Conservation (phyloP, 75 land plant genomes). For the Cryptomeria japonica region DNA sequence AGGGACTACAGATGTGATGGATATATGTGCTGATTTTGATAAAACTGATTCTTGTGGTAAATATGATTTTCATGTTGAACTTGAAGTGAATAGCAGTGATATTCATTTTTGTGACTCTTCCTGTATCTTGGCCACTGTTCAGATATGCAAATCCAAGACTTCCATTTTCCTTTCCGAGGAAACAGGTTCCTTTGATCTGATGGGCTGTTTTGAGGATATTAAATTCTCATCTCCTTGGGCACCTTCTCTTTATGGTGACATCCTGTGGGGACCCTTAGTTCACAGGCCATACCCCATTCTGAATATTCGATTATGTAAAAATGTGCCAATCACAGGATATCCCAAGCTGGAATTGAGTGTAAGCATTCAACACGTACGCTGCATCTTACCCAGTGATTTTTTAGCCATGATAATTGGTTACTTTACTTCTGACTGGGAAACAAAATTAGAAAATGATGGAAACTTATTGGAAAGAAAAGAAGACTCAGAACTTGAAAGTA, state of each 20-base stretch:
- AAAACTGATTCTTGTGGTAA: background rate
- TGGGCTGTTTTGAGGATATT: constrained; percentile 38
- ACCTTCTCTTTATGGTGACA: constrained; percentile 19
- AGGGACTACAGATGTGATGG: background rate
- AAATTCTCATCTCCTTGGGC: constrained; percentile 48
- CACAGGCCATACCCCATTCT: constrained; percentile 36
- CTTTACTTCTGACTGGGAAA: constrained; percentile 59
- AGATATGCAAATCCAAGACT: constrained; percentile 22
- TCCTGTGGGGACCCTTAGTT: constrained; percentile 44
- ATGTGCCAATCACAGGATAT: background rate
- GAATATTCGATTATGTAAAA: constrained; percentile 47
- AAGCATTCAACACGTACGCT: constrained; percentile 51
- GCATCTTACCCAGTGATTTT: constrained; percentile 51
- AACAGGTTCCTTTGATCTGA: constrained; percentile 29
- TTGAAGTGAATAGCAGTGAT: constrained; percentile 6
- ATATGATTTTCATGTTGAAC: background rate
- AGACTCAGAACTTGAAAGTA: background rate
- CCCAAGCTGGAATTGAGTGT: constrained; percentile 38
- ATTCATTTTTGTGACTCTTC: constrained; percentile 64
- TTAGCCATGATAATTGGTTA: constrained; percentile 69
- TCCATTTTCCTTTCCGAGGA: constrained; percentile 8
- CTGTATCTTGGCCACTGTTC: constrained; percentile 37
- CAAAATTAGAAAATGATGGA: background rate
- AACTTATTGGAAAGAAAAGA: background rate
- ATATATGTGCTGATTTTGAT: background rate